Base-by-base conservation (phyloP, 75 land plant genomes). In the Larix kaempferi region DNA sequence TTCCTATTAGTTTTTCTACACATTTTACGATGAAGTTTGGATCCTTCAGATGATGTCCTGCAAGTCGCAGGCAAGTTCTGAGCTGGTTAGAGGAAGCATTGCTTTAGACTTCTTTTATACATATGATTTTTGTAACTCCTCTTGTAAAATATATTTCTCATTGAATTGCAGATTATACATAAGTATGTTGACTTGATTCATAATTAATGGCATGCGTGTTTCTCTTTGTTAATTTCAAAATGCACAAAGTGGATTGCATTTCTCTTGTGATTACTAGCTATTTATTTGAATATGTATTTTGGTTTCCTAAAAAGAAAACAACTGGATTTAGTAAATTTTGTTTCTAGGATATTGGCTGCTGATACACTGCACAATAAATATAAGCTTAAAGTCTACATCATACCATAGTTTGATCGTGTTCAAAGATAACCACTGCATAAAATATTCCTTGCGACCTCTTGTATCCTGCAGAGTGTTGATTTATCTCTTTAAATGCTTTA, bases 21-120 rank as follows among this genome's bases (percentile, higher is more conserved):
- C 41, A 19, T 35, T 15, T 66, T 35, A 66, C 39, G 3, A 16
- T 37, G 19, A 66, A 37, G 11, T 35, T 37, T 66, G 39, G 41
- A 37, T 66, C 44, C 2, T 33, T 19, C 35, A 66, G 39, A 21
- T 66, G 35, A 29, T 35, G 71, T 29, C 71, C 7, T 19, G 7
- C 17, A 6, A 37, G 22, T 29, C 37, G 16, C 22, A 7, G 41
- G 16, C 27, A 33, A 66, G 39, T 66, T 66, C 71, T 66, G 39
- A 10, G 54, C 12, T 37, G 41, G n/a, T 37, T 33, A 66, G 6
- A 66, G 15, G 39, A 16, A 66, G n/a, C 71, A 66, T 66, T 37
- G 39, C 71, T 66, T 66, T 49, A 33, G 17, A n/a, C 71, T 19
- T 16, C 71, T 66, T 66, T 29, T 66, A n/a, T 66, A 33, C 35